A percentile compares a stretch with the other conserved stretches of the same genome.
Evolutionary conservation across 176 grass and related monocot genomes (phyloP).

Genomic region (Saccharum officinarum): DNA sequence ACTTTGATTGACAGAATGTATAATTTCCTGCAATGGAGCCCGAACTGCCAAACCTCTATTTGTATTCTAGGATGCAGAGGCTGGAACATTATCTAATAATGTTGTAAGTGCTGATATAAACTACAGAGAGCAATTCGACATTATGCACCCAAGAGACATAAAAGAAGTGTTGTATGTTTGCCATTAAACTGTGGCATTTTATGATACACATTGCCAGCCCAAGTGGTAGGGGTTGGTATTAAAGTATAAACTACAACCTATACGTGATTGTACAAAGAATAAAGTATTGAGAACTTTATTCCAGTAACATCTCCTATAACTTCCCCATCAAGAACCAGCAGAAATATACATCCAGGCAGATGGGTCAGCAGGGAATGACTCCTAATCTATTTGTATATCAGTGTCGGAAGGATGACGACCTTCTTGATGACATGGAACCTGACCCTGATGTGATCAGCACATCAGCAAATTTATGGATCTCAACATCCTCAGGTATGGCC

Average conservation of each 20-base stretch:
- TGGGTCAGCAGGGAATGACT: constrained; percentile 22
- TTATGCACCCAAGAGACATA: not conserved
- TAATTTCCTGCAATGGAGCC: not conserved
- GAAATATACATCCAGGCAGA: constrained; percentile 50
- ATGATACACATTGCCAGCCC: not conserved
- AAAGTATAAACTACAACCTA: constrained; percentile 36
- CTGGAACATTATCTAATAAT: not conserved
- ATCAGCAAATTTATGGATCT: constrained; percentile 65
- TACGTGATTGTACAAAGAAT: constrained; percentile 39
- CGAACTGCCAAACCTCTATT: not conserved
- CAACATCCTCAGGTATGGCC: constrained; percentile 40
- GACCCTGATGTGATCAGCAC: constrained; percentile 46
- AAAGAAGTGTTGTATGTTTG: not conserved
- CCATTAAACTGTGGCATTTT: not conserved
- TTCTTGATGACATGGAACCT: constrained; percentile 39
- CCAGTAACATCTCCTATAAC: constrained; percentile 35
- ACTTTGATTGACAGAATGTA: not conserved
- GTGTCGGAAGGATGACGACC: constrained; percentile 42
- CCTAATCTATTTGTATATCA: constrained; percentile 40
- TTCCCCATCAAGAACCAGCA: constrained; percentile 34
- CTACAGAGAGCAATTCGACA: not conserved
- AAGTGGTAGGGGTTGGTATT: constrained; percentile 1
- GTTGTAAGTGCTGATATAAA: not conserved
- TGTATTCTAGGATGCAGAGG: not conserved
- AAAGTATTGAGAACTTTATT: constrained; percentile 26